Conservation (phyloP, 2,329 filamentous ascomycete species). For the Apiospora phragmitis region DNA sequence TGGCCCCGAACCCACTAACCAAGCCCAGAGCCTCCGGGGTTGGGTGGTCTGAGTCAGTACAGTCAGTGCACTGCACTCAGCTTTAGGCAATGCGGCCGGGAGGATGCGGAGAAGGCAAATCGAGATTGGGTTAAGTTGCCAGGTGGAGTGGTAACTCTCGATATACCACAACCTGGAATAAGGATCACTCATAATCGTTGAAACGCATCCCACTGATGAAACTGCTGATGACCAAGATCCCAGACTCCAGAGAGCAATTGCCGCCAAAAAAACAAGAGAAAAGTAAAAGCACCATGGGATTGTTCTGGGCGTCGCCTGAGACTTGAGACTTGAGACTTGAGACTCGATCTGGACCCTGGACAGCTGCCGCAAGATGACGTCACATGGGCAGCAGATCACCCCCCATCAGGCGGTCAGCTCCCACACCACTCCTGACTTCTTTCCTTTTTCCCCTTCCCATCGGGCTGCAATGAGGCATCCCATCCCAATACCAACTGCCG, state of each 20-base stretch:
- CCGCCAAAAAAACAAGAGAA: background rate
- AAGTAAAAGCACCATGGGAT: background rate
- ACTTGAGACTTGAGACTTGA: background rate
- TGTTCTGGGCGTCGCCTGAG: background rate
- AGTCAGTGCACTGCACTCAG: too few species aligned
- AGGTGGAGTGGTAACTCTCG: background rate
- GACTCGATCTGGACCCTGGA: background rate
- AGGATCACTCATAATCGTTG: background rate
- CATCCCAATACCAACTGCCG: background rate
- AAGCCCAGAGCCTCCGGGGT: background rate
- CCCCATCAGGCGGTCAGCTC: conserved; percentile 5
- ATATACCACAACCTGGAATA: background rate
- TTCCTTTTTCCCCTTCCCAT: background rate
- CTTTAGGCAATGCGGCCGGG: background rate
- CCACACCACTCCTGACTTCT: background rate
- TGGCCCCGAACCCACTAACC: background rate
- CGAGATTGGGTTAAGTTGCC: background rate
- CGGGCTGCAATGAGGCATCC: conserved; percentile 3
- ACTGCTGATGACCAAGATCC: background rate
- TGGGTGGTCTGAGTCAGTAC: too few species aligned
- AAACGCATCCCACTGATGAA: background rate
- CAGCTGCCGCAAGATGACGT: background rate
- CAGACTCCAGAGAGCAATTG: background rate
- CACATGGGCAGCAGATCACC: background rate
- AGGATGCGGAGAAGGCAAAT: background rate